Evolutionary conservation across 208 protist genomes (phyloP).

Genomic region (Giardia muris): DNA sequence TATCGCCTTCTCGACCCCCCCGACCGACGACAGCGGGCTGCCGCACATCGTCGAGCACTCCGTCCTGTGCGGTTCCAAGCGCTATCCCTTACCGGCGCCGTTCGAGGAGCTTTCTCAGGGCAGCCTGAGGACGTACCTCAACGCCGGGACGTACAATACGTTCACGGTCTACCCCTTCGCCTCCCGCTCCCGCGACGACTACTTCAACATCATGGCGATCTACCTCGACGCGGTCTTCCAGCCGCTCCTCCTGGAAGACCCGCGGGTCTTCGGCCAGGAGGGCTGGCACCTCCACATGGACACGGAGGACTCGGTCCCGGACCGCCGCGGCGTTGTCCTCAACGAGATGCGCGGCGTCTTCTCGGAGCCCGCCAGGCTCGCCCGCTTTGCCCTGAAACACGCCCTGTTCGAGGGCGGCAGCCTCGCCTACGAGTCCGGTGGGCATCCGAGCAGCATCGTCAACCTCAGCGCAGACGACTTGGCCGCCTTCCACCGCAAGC

Average conservation of each 20-base stretch:
- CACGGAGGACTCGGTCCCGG: background rate
- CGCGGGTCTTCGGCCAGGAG: slow-evolving; percentile 37
- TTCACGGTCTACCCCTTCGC: slow-evolving; percentile 40
- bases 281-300: slow-evolving; percentile 41
- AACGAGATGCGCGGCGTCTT: slow-evolving; percentile 48
- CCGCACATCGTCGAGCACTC: slow-evolving; percentile 48
- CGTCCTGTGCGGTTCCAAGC: slow-evolving; percentile 41
- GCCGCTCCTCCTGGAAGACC: slow-evolving; percentile 33
- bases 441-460: slow-evolving; percentile 4
- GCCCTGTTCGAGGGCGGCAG: background rate
- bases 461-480: background rate
- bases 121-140: slow-evolving; percentile 48
- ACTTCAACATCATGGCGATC: slow-evolving; percentile 46
- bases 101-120: slow-evolving; percentile 43
- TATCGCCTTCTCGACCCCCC: slow-evolving; percentile 9
- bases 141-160: slow-evolving; percentile 45
- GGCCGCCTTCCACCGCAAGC: background rate
- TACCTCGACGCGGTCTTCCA: slow-evolving; percentile 48
- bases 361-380: background rate
- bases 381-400: background rate
- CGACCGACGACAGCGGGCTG: slow-evolving; percentile 37
- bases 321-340: slow-evolving; percentile 42
- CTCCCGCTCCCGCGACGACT: slow-evolving; percentile 42
- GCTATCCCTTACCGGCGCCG: slow-evolving; percentile 40
- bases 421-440: background rate